Percentiles rank a stretch among this genome's conserved stretches.
Evolutionary conservation across 1,284 basidiomycete species (phyloP).

Genomic region (Cerrena zonata): DNA sequence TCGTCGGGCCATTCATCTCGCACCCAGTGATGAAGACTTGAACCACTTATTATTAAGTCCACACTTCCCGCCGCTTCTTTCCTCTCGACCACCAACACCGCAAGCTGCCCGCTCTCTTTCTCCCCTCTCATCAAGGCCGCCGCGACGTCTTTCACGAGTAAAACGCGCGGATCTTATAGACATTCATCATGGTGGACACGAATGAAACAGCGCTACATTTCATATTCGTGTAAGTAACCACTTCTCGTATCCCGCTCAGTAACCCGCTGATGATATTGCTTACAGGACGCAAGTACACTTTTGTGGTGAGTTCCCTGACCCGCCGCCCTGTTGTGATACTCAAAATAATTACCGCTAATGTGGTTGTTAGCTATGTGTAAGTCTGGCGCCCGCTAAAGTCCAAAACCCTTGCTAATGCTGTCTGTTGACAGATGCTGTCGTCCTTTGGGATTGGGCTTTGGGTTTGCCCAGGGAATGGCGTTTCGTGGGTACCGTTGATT

Average conservation of each 20-base stretch:
- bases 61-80: background rate
- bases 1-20: constrained; percentile 1
- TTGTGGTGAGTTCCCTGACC: constrained; percentile 54
- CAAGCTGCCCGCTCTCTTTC: constrained; percentile 4
- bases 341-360: constrained; percentile 7
- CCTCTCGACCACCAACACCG: constrained; percentile 7
- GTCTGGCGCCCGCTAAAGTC: constrained; percentile 19
- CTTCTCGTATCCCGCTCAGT: constrained; percentile 28
- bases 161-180: background rate
- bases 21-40: background rate
- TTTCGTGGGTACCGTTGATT: constrained; percentile 62
- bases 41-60: too few species aligned
- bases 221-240: constrained; percentile 44
- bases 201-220: constrained; percentile 41
- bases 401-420: constrained; percentile 18
- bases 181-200: constrained; percentile 33
- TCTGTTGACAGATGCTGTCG: constrained; percentile 56
- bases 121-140: constrained; percentile 6
- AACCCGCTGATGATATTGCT: constrained; percentile 7
- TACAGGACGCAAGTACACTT: constrained; percentile 70
- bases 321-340: constrained; percentile 8
- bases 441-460: constrained; percentile 77
- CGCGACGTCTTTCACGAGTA: constrained; percentile 1
- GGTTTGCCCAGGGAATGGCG: constrained; percentile 68
- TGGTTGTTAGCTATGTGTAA: constrained; percentile 64